phyloP scores from a whole-genome alignment of 2,329 filamentous ascomycete species.

The Microascus cirrosus region DNA sequence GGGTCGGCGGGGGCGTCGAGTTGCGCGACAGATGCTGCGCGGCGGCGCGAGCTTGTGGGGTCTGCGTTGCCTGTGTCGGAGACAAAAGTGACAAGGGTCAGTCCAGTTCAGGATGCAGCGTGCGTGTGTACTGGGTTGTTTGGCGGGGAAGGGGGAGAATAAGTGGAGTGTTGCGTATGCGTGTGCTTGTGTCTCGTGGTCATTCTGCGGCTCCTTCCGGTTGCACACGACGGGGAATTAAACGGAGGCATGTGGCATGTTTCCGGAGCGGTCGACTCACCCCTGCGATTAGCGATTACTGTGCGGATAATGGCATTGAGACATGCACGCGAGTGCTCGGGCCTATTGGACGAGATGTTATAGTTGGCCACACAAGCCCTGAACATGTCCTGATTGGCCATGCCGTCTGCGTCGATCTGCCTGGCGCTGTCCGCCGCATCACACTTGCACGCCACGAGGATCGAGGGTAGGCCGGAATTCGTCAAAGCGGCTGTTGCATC shows the following conservation, averaged over 20 bases:
- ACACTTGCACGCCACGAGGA: conserved; percentile 84
- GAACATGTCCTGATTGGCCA: conserved; percentile 52
- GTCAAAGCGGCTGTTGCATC: conserved; percentile 56
- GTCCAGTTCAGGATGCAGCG: background rate
- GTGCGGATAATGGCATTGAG: conserved; percentile 65
- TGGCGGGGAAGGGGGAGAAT: background rate
- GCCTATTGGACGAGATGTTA: conserved; percentile 58
- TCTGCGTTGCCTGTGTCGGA: conserved; percentile 20
- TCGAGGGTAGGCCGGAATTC: conserved; percentile 61
- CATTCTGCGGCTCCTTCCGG: too few species aligned
- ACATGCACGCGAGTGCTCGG: conserved; percentile 64
- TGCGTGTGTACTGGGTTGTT: background rate
- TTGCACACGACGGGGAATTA: background rate
- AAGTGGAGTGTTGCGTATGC: background rate
- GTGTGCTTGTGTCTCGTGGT: background rate
- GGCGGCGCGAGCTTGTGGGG: conserved; percentile 32
- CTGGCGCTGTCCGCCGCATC: conserved; percentile 62
- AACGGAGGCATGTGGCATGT: too few species aligned
- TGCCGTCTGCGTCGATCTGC: conserved; percentile 57
- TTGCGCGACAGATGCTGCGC: conserved; percentile 51
- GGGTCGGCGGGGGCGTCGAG: conserved; percentile 41
- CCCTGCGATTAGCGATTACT: conserved; percentile 55
- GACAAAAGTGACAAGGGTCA: background rate
- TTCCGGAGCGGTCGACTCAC: too few species aligned
- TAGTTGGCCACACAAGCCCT: conserved; percentile 61